phyloP scores from a whole-genome alignment of 2,329 filamentous ascomycete species.

The Lasiodiplodia sp. region DNA sequence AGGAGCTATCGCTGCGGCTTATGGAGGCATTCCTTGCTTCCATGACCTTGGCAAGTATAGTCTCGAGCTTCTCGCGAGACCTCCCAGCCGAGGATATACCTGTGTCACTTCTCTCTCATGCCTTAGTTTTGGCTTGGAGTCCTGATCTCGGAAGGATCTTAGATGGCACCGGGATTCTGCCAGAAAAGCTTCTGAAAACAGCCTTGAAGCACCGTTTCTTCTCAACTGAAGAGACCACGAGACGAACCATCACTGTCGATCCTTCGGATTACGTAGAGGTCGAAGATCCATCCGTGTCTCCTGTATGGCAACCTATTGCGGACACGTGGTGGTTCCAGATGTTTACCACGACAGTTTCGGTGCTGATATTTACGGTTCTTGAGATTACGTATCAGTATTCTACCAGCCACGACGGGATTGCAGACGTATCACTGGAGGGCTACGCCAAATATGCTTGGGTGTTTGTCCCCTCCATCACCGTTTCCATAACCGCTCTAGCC shows the following conservation, averaged over 20 bases:
- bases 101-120: neutral
- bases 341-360: neutral
- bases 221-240: no score
- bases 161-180: neutral
- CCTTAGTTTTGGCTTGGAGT: neutral
- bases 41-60: neutral
- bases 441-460: conserved; percentile 8
- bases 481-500: neutral
- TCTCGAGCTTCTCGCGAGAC: neutral
- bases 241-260: neutral
- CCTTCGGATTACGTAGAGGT: neutral
- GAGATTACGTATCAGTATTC: conserved; percentile 11
- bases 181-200: neutral
- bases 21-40: conserved; percentile 1
- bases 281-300: neutral
- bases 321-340: neutral
- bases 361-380: neutral
- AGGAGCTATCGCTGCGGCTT: neutral
- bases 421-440: neutral
- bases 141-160: neutral
- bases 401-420: neutral
- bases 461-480: neutral
- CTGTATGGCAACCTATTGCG: neutral
- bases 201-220: neutral
- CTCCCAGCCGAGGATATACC: neutral